Conservation (phyloP, 2,329 filamentous ascomycete genomes). For the Exophiala alcalophila region DNA sequence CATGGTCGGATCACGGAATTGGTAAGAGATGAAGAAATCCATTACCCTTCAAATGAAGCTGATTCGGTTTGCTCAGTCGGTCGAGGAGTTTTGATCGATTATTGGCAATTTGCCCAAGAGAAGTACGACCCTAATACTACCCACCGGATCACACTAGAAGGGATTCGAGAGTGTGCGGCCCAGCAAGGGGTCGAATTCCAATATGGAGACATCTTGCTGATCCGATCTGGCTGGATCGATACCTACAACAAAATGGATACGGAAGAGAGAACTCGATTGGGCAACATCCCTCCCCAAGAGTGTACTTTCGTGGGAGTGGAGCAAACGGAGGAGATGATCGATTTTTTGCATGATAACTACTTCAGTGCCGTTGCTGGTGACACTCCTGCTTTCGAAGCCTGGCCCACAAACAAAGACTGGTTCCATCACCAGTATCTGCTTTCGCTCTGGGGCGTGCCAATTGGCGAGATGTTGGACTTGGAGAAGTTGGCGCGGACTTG, state of each 20-base stretch:
- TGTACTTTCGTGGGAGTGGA: constrained; percentile 42
- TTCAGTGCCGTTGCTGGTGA: constrained; percentile 49
- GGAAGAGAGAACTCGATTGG: background rate
- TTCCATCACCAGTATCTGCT: constrained; percentile 39
- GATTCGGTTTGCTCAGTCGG: constrained; percentile 40
- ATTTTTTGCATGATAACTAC: constrained; percentile 66
- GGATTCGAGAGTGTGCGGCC: constrained; percentile 16
- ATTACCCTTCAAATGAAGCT: too few relatives aligned
- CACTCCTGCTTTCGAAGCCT: constrained; percentile 61
- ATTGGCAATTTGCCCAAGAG: constrained; percentile 40
- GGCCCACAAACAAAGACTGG: constrained; percentile 46
- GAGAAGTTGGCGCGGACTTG: constrained; percentile 37
- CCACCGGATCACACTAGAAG: constrained; percentile 29
- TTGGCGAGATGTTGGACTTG: constrained; percentile 45
- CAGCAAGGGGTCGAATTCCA: constrained; percentile 20
- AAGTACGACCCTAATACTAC: constrained; percentile 39
- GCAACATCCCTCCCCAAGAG: background rate
- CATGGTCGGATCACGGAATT: background rate
- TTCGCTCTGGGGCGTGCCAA: constrained; percentile 41
- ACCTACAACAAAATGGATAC: constrained; percentile 15
- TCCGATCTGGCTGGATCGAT: constrained; percentile 27
- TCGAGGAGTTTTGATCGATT: constrained; percentile 47
- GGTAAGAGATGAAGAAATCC: too few relatives aligned
- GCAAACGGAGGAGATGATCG: constrained; percentile 54
- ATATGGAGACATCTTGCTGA: constrained; percentile 26